These are phyloP conservation scores for Spiraea crenata DNA, from an alignment of 331 rosid species.

Conservation along the genomic window DNA sequence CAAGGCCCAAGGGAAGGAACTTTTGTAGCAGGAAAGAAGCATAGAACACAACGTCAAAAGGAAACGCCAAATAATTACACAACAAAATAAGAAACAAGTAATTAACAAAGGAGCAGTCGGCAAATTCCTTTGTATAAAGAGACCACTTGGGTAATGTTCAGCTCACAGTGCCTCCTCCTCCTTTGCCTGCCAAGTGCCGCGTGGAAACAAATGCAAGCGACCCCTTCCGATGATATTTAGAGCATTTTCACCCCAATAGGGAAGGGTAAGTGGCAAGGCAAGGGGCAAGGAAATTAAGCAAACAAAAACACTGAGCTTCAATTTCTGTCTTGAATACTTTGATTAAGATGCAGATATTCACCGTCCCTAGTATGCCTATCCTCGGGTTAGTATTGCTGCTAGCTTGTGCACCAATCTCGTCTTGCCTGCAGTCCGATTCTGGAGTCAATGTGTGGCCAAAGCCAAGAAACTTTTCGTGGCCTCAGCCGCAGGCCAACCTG, in stretches of 20 bases:
- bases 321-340: neutral
- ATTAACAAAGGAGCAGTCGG: neutral
- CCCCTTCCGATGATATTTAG: too few species aligned
- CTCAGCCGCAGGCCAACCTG: conserved; percentile 44
- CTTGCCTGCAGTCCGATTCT: neutral
- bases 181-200: too few species aligned
- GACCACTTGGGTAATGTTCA: neutral
- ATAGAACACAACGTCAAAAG: neutral
- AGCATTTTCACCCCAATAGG: too few species aligned
- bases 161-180: too few species aligned
- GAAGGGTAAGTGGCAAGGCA: too few species aligned
- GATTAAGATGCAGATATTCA: neutral
- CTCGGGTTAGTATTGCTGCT: neutral
- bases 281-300: too few species aligned
- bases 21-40: neutral
- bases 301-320: too few species aligned
- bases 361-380: neutral
- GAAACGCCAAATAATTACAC: neutral
- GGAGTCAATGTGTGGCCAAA: conserved; percentile 69
- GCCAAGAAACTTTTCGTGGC: conserved; percentile 62
- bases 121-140: neutral
- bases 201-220: too few species aligned
- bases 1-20: neutral
- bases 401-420: neutral
- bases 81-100: neutral